Conservation (phyloP, 768 basidiomycete genomes). For the Roridomyces roridus region DNA sequence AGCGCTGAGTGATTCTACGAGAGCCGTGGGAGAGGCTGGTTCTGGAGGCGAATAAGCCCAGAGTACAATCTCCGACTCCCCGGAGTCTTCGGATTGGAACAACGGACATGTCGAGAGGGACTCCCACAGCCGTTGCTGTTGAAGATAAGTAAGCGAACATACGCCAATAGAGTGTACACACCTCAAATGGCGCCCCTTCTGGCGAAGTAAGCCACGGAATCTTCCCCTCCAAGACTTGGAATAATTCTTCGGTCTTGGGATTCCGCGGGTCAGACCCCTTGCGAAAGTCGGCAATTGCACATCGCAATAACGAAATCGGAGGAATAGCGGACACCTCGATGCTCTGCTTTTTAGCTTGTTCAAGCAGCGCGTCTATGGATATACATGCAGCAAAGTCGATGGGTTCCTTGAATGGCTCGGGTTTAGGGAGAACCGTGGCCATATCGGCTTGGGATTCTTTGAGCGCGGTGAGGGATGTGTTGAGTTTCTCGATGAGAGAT, state of each 20-base stretch:
- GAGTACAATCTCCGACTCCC: conserved; percentile 30
- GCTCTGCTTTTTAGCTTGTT: conserved; percentile 32
- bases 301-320: conserved; percentile 64
- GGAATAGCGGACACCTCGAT: conserved; percentile 44
- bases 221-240: conserved; percentile 60
- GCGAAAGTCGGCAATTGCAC: conserved; percentile 58
- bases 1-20: conserved; percentile 41
- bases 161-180: conserved; percentile 27
- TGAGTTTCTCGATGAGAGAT: conserved; percentile 58
- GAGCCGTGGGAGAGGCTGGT: conserved; percentile 41
- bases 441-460: conserved; percentile 62
- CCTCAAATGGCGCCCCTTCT: conserved; percentile 61
- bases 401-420: conserved; percentile 56
- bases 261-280: conserved; percentile 42
- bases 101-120: conserved; percentile 58
- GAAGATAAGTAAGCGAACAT: conserved; percentile 11
- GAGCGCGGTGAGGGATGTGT: conserved; percentile 58
- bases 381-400: conserved; percentile 48
- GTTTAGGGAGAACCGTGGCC: conserved; percentile 62
- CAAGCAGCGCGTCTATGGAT: conserved; percentile 49
- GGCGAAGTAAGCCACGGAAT: conserved; percentile 63
- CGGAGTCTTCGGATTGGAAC: conserved; percentile 48
- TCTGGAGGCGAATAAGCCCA: conserved; percentile 49
- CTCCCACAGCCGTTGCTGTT: conserved; percentile 64
- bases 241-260: conserved; percentile 65